Percentiles rank a stretch among this genome's conserved stretches.
Conservation (phyloP, 768 basidiomycete genomes). For the Epithele typhae region DNA sequence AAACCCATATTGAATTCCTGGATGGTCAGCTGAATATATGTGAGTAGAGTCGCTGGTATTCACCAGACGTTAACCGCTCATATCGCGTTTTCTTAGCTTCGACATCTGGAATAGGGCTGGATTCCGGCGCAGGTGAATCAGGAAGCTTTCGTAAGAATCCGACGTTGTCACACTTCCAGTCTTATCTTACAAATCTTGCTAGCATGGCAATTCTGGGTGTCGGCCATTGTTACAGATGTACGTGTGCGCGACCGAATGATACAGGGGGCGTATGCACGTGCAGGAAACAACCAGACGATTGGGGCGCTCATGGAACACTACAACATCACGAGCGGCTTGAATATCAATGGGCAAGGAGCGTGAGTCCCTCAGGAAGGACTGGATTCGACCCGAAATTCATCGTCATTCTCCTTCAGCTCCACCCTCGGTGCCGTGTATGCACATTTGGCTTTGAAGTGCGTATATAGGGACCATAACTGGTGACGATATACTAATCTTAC, state of each 20-base stretch:
- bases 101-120: no score
- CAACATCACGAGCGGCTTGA: not conserved
- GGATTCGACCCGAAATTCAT: not conserved
- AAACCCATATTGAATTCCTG: no score
- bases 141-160: no score
- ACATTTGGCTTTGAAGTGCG: conserved; percentile 11
- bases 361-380: no score
- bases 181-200: not conserved
- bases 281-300: conserved; percentile 1
- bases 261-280: conserved; percentile 1
- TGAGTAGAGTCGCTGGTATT: no score
- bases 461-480: no score
- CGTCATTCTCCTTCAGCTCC: not conserved
- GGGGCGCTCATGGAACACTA: conserved; percentile 9
- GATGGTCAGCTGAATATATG: no score
- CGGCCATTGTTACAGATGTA: conserved; percentile 8
- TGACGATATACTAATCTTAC: no score
- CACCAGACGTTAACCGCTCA: no score
- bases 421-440: conserved; percentile 11
- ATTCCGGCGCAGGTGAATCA: no score
- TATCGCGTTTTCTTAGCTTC: no score
- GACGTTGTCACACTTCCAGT: no score
- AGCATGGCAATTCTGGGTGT: conserved; percentile 14
- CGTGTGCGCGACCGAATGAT: conserved; percentile 9
- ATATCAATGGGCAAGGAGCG: not conserved